A percentile compares a stretch with the other conserved stretches of the same genome.
These are phyloP conservation scores for Reticulascus tulasneorum DNA, from an alignment of 2,329 filamentous ascomycete genomes.

Conservation along the genomic window DNA sequence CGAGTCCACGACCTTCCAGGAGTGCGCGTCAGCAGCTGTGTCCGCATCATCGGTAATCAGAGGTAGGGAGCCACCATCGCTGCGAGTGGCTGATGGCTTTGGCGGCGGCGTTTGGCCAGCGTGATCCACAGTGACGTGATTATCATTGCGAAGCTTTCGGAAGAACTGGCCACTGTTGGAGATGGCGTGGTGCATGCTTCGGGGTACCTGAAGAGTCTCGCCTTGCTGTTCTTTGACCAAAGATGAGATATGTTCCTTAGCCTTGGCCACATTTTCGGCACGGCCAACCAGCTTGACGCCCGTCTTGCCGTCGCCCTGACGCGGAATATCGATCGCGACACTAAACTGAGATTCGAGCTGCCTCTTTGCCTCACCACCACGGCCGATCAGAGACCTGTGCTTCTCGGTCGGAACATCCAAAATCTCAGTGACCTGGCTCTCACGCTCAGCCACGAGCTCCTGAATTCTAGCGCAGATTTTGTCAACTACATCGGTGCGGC, in stretches of 20 bases:
- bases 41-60: constrained; percentile 85
- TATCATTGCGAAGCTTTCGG: constrained; percentile 80
- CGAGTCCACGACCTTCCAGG: constrained; percentile 75
- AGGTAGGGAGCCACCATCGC: constrained; percentile 66
- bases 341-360: constrained; percentile 82
- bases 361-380: constrained; percentile 82
- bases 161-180: constrained; percentile 91
- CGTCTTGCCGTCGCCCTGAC: constrained; percentile 78
- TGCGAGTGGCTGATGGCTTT: constrained; percentile 56
- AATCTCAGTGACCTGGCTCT: constrained; percentile 73
- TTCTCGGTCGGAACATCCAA: constrained; percentile 85
- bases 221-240: constrained; percentile 83
- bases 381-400: constrained; percentile 86
- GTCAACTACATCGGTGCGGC: constrained; percentile 77
- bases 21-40: constrained; percentile 62
- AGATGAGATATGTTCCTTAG: constrained; percentile 77
- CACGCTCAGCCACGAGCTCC: constrained; percentile 75
- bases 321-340: constrained; percentile 84
- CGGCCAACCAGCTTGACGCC: constrained; percentile 82
- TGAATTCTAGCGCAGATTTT: constrained; percentile 83
- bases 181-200: constrained; percentile 76
- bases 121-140: constrained; percentile 89
- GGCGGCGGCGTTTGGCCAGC: constrained; percentile 72
- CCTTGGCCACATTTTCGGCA: constrained; percentile 73
- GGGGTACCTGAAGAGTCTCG: constrained; percentile 81